Evolutionary conservation across 1,139 yeast species (phyloP).

Genomic region (Waltiozyma solani): DNA sequence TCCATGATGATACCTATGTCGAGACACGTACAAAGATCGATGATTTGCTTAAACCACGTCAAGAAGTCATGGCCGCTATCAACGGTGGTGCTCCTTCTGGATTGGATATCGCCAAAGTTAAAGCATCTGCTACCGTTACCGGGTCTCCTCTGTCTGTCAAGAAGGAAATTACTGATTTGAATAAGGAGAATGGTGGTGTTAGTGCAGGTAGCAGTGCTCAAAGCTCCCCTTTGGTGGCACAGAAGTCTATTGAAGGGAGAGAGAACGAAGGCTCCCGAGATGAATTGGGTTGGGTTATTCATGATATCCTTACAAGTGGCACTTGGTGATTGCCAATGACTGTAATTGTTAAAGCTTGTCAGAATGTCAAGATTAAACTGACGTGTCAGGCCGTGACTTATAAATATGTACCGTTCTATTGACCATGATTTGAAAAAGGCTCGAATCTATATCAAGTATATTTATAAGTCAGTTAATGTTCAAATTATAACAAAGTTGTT

Average conservation of each 20-base stretch:
- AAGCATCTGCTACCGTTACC: not conserved
- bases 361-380: no score
- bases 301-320: conserved; percentile 31
- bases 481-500: no score
- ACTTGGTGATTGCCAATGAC: not conserved
- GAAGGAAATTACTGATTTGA: conserved; percentile 2
- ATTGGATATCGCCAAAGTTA: no score
- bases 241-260: not conserved
- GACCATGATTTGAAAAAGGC: no score
- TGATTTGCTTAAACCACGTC: conserved; percentile 24
- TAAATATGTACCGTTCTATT: no score
- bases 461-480: no score
- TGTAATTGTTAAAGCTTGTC: conserved; percentile 1
- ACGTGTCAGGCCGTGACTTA: no score
- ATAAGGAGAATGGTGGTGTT: conserved; percentile 4
- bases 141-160: conserved; percentile 4
- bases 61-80: not conserved
- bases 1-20: conserved; percentile 47
- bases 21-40: conserved; percentile 34
- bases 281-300: conserved; percentile 63
- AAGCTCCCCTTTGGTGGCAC: not conserved
- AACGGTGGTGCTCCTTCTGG: conserved; percentile 1
- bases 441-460: no score
- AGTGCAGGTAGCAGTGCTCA: not conserved
- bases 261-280: conserved; percentile 50